Conservation (phyloP, 108 stramenopile genomes). For the Pseudonitzschia multiseries region DNA sequence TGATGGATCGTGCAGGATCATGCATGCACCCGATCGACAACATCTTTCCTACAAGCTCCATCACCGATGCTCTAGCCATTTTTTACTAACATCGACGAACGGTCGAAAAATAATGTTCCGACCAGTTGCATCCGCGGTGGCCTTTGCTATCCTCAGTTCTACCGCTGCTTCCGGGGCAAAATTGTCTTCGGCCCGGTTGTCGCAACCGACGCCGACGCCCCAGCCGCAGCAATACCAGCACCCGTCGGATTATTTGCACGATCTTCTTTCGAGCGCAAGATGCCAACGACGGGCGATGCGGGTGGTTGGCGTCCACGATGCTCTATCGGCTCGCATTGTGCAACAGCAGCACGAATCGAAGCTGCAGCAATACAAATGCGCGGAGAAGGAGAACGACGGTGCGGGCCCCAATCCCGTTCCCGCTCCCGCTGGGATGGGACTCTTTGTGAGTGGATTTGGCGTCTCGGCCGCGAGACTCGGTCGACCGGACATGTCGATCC, state of each 20-base stretch:
- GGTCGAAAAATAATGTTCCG: no score
- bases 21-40: no score
- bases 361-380: not conserved
- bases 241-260: constrained; percentile 5
- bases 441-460: constrained; percentile 61
- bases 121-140: no score
- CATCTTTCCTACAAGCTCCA: no score
- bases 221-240: not conserved
- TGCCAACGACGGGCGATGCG: constrained; percentile 21
- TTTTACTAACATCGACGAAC: no score
- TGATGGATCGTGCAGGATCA: no score
- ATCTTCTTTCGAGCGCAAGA: not conserved
- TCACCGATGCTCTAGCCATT: no score
- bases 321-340: constrained; percentile 55
- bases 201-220: not conserved
- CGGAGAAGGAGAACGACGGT: not conserved
- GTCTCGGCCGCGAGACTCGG: constrained; percentile 50
- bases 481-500: constrained; percentile 54
- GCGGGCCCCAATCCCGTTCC: not conserved
- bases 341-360: constrained; percentile 27
- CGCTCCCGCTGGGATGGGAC: constrained; percentile 1
- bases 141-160: no score
- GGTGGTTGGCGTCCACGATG: constrained; percentile 56
- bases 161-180: no score
- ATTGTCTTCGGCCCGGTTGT: not conserved